Evolutionary conservation across 495 filamentous ascomycete genomes (phyloP).

Genomic region (Neurospora sp.): DNA sequence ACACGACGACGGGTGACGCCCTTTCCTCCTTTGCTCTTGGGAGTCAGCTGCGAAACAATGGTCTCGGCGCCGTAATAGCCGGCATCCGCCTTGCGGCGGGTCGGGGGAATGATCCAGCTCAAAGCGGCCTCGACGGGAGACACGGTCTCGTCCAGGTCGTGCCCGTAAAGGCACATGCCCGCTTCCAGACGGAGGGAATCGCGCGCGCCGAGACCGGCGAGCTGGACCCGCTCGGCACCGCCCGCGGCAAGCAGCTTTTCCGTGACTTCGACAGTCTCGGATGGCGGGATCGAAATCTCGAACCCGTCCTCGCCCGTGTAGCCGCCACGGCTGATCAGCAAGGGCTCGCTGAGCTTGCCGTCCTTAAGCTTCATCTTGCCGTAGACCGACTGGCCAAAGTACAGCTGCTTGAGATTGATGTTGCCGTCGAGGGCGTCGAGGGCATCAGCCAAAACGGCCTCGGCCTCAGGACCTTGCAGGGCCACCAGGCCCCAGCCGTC

Average conservation of each 20-base stretch:
- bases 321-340: conserved; percentile 77
- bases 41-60: conserved; percentile 61
- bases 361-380: conserved; percentile 33
- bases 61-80: conserved; percentile 64
- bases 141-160: conserved; percentile 81
- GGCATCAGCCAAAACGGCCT: conserved; percentile 46
- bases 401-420: conserved; percentile 53
- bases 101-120: conserved; percentile 75
- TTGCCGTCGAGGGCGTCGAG: conserved; percentile 42
- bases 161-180: conserved; percentile 97
- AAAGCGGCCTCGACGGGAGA: conserved; percentile 81
- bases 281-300: conserved; percentile 73
- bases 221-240: conserved; percentile 51
- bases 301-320: conserved; percentile 99
- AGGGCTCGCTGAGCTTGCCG: conserved; percentile 34
- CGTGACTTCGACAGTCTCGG: conserved; percentile 42
- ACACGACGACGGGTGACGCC: conserved; percentile 66
- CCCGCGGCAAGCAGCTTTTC: conserved; percentile 55
- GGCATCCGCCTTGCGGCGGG: conserved; percentile 51
- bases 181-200: conserved; percentile 91
- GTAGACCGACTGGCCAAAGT: conserved; percentile 64
- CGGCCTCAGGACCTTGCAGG: conserved; percentile 74
- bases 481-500: conserved; percentile 73
- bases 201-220: conserved; percentile 82
- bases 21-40: conserved; percentile 52